phyloP scores from a whole-genome alignment of 1,284 basidiomycete genomes.

The Cutaneotrichosporon mucoides region DNA sequence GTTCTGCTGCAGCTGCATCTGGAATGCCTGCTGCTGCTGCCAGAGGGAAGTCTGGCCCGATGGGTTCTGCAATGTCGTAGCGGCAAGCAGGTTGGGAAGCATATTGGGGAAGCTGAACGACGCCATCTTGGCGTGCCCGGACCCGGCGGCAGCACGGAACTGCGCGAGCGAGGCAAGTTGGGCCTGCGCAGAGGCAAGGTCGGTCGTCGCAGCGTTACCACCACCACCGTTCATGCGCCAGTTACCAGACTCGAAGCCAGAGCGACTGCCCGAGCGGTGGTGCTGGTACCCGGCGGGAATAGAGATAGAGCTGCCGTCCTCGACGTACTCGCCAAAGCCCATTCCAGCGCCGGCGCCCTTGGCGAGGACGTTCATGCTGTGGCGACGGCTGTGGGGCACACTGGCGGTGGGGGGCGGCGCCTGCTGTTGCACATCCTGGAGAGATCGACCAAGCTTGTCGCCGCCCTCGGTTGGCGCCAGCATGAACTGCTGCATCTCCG shows the following conservation, averaged over 20 bases:
- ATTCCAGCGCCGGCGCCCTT: conserved; percentile 29
- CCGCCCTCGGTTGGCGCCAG: conserved; percentile 12
- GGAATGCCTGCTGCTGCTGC: conserved; percentile 70
- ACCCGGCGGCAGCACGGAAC: conserved; percentile 90
- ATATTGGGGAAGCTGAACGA: conserved; percentile 98
- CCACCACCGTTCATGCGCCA: conserved; percentile 74
- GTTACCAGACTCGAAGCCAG: conserved; percentile 57
- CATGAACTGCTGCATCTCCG: conserved; percentile 11
- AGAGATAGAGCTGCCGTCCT: conserved; percentile 32
- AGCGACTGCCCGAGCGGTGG: conserved; percentile 59
- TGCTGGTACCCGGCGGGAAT: conserved; percentile 54
- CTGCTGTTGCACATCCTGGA: conserved; percentile 26
- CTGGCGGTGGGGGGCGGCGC: conserved; percentile 19
- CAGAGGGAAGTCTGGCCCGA: conserved; percentile 55
- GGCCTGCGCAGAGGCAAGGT: conserved; percentile 83
- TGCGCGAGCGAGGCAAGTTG: conserved; percentile 95
- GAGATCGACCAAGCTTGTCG: conserved; percentile 14
- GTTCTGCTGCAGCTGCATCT: conserved; percentile 80
- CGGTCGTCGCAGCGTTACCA: conserved; percentile 56
- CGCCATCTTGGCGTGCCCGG: conserved; percentile 92
- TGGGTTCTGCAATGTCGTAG: conserved; percentile 69
- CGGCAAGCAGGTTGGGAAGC: conserved; percentile 91
- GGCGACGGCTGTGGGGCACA: conserved; percentile 71
- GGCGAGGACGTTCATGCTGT: conserved; percentile 79
- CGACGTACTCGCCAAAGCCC: conserved; percentile 34